A percentile compares a stretch with the other conserved stretches of the same genome.
Evolutionary conservation across 2,329 filamentous ascomycete genomes (phyloP).

Genomic region (Decorospora gaudefroyi): DNA sequence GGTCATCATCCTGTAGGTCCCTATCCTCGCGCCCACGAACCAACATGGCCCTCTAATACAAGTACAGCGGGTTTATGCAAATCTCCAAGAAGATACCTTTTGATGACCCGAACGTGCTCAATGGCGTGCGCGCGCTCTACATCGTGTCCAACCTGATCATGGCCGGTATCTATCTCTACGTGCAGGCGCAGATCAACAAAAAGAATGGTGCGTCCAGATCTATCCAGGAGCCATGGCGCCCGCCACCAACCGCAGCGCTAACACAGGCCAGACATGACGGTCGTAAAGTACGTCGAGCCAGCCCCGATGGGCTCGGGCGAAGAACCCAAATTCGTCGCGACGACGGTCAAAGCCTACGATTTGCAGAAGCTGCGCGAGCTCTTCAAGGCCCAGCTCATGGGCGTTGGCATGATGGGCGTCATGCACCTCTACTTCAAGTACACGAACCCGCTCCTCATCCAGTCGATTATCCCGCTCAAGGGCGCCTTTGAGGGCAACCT

Average conservation of each 20-base stretch:
- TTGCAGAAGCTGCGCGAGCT: conserved; percentile 78
- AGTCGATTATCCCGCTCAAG: conserved; percentile 98
- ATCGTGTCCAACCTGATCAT: conserved; percentile 81
- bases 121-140: conserved; percentile 67
- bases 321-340: conserved; percentile 94
- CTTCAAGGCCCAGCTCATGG: conserved; percentile 92
- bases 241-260: conserved; percentile 12
- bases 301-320: conserved; percentile 90
- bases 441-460: conserved; percentile 98
- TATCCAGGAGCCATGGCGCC: neutral
- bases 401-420: conserved; percentile 94
- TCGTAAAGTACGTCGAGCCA: conserved; percentile 98
- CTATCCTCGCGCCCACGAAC: neutral
- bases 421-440: conserved; percentile 99
- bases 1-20: conserved; percentile 46
- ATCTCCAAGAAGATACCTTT: conserved; percentile 94
- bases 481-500: conserved; percentile 92
- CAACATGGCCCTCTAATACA: conserved; percentile 15
- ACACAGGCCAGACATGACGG: conserved; percentile 75
- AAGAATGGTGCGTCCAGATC: conserved; percentile 79
- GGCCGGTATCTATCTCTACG: conserved; percentile 79
- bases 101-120: conserved; percentile 77
- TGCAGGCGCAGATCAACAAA: conserved; percentile 83
- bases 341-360: conserved; percentile 96
- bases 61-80: conserved; percentile 79